Evolutionary conservation across 306 rosid genomes (phyloP).

Genomic region (Notholithocarpus densiflorus): DNA sequence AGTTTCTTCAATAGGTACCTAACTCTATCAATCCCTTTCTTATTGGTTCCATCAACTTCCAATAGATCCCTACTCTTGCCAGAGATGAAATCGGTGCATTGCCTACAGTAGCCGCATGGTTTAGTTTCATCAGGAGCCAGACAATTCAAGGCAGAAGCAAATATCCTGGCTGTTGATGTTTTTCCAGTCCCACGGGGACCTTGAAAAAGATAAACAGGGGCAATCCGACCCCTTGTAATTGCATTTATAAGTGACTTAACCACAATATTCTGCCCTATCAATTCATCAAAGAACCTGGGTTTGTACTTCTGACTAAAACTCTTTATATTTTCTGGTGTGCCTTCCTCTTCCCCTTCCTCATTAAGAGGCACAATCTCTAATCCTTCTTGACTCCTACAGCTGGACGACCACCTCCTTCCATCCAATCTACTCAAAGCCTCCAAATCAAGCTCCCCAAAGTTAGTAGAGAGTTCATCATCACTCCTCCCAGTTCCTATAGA

Average conservation of each 20-base stretch:
- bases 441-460: slow-evolving; percentile 93
- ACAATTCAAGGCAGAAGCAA: slow-evolving; percentile 88
- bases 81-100: slow-evolving; percentile 63
- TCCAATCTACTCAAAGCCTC: slow-evolving; percentile 96
- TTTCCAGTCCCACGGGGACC: slow-evolving; percentile 99
- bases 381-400: slow-evolving; percentile 93
- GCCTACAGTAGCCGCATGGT: slow-evolving; percentile 94
- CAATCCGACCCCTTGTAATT: slow-evolving; percentile 73
- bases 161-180: slow-evolving; percentile 85
- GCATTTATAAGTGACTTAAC: slow-evolving; percentile 86
- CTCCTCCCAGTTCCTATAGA: slow-evolving; percentile 85
- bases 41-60: slow-evolving; percentile 87
- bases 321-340: slow-evolving; percentile 56
- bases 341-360: slow-evolving; percentile 72
- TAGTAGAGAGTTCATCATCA: slow-evolving; percentile 88
- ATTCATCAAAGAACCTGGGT: slow-evolving; percentile 72
- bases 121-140: slow-evolving; percentile 61
- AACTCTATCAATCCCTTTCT: slow-evolving; percentile 75
- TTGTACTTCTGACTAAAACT: slow-evolving; percentile 85
- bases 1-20: slow-evolving; percentile 60
- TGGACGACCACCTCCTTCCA: slow-evolving; percentile 95
- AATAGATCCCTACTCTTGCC: slow-evolving; percentile 66
- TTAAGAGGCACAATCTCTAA: slow-evolving; percentile 74
- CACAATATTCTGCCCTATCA: slow-evolving; percentile 94
- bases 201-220: slow-evolving; percentile 95